Percentiles rank a stretch among this genome's conserved stretches.
phyloP scores from a whole-genome alignment of 176 grass and related monocot species.

The Aegilops bicornis region DNA sequence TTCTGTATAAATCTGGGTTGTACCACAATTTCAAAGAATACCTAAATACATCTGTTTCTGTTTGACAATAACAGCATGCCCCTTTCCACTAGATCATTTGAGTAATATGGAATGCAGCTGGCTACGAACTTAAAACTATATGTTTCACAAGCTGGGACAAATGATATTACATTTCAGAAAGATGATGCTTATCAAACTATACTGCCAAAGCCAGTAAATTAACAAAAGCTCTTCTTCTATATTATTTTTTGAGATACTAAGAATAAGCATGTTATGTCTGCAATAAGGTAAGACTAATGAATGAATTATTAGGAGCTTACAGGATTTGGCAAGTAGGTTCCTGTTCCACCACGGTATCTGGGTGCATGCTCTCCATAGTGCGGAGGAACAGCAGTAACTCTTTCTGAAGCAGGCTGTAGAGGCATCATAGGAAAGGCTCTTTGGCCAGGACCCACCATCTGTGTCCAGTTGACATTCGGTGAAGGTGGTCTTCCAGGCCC shows the following conservation, averaged over 20 bases:
- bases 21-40: not conserved
- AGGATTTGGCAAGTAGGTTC: slow-evolving; percentile 88
- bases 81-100: not conserved
- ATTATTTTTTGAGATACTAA: not conserved
- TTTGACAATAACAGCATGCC: not conserved
- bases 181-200: slow-evolving; percentile 5
- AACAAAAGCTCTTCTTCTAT: not conserved
- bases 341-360: slow-evolving; percentile 89
- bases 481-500: slow-evolving; percentile 61
- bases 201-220: not conserved
- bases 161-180: slow-evolving; percentile 5
- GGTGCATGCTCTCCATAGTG: slow-evolving; percentile 58
- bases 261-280: slow-evolving; percentile 14
- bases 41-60: not conserved
- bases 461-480: slow-evolving; percentile 65
- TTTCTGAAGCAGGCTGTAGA: slow-evolving; percentile 54
- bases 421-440: slow-evolving; percentile 63
- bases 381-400: slow-evolving; percentile 36
- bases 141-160: not conserved
- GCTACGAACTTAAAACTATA: not conserved
- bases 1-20: not conserved
- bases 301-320: slow-evolving; percentile 63
- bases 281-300: slow-evolving; percentile 7
- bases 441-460: slow-evolving; percentile 47
- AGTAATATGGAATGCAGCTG: not conserved